phyloP scores from a whole-genome alignment of 176 grass and related monocot genomes.

The Musa beccarii region DNA sequence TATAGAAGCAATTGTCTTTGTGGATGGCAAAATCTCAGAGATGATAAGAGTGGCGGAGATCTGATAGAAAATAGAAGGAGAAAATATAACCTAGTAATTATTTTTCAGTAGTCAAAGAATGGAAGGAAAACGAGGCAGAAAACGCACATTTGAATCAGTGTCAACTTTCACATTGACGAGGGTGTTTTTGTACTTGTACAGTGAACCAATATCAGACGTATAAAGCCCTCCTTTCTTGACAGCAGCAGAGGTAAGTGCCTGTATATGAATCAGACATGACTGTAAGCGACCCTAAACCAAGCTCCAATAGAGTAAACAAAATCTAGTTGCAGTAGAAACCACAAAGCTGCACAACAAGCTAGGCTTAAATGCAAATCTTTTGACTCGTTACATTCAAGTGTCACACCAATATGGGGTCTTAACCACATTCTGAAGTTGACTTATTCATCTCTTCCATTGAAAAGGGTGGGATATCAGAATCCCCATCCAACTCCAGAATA shows the following conservation, averaged over 20 bases:
- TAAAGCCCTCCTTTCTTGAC: constrained; percentile 96
- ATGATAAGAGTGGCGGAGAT: constrained; percentile 70
- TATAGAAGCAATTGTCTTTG: constrained; percentile 68
- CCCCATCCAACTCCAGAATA: too few relatives aligned
- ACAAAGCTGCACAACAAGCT: too few relatives aligned
- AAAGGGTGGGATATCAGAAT: too few relatives aligned
- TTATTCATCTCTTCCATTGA: too few relatives aligned
- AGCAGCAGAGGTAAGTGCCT: constrained; percentile 76
- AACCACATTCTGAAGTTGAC: too few relatives aligned
- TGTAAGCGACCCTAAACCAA: too few relatives aligned
- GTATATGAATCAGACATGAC: constrained; percentile 15
- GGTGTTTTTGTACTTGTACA: constrained; percentile 90
- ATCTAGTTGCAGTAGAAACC: too few relatives aligned
- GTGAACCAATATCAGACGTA: constrained; percentile 62
- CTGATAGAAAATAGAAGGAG: constrained; percentile 34
- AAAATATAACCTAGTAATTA: neutral
- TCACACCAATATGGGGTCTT: too few relatives aligned
- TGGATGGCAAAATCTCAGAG: constrained; percentile 72
- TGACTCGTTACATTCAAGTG: too few relatives aligned
- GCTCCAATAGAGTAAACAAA: too few relatives aligned
- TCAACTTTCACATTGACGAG: constrained; percentile 75
- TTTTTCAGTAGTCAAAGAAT: neutral
- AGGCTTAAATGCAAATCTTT: too few relatives aligned
- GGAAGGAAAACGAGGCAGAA: constrained; percentile 15
- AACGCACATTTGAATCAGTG: constrained; percentile 78